Percentiles rank a stretch among this genome's conserved stretches.
Evolutionary conservation across 2,329 filamentous ascomycete species (phyloP).

Genomic region (Drechslera avenae): DNA sequence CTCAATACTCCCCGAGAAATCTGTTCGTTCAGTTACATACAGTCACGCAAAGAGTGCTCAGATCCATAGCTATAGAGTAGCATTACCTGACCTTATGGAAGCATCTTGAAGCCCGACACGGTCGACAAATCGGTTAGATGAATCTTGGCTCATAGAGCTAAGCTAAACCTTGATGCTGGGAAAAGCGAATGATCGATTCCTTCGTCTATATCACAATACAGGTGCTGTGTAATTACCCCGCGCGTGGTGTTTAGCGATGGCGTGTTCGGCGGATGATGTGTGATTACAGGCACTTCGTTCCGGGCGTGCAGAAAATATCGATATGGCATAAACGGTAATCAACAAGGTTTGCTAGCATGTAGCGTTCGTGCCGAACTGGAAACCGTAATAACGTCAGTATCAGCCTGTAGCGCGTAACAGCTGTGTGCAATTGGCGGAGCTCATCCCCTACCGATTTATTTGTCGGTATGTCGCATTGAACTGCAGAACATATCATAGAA

Average conservation of each 20-base stretch:
- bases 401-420: constrained; percentile 4
- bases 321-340: not conserved
- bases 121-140: not conserved
- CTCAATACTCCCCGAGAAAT: too few species aligned
- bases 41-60: too few species aligned
- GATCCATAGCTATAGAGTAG: too few species aligned
- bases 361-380: not conserved
- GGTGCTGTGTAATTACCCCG: not conserved
- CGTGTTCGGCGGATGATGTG: not conserved
- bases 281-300: not conserved
- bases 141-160: not conserved
- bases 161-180: not conserved
- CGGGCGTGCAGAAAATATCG: not conserved
- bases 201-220: constrained; percentile 4
- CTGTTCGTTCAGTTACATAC: not conserved
- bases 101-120: not conserved
- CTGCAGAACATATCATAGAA: too few species aligned
- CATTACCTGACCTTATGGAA: not conserved
- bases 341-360: not conserved
- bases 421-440: constrained; percentile 2
- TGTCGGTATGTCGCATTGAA: too few species aligned
- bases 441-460: too few species aligned
- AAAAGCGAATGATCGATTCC: not conserved
- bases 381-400: not conserved
- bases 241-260: not conserved